These are phyloP conservation scores for Neofusicoccum kwambonambiense DNA, from an alignment of 2,329 filamentous ascomycete species.

Conservation along the genomic window DNA sequence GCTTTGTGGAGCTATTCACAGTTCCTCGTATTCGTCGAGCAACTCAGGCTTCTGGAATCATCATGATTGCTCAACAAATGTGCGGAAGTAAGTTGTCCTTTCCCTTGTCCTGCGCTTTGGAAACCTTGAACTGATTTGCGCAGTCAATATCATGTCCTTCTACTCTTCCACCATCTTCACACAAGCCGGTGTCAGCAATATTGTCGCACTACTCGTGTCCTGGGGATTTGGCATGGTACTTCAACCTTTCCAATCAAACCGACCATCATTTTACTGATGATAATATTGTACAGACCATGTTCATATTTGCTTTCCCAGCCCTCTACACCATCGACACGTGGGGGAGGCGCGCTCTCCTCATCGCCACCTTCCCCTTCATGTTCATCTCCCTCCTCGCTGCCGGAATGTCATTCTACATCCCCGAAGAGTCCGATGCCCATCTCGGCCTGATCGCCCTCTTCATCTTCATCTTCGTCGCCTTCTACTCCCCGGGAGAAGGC, in stretches of 20 bases:
- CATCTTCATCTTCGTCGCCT: constrained; percentile 54
- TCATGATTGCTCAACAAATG: constrained; percentile 34
- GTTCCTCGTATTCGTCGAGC: constrained; percentile 30
- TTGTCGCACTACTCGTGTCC: too few relatives aligned
- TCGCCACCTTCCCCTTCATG: constrained; percentile 50
- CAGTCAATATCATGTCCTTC: constrained; percentile 21
- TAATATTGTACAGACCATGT: constrained; percentile 47
- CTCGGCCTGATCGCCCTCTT: constrained; percentile 38
- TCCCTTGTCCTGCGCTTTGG: constrained; percentile 23
- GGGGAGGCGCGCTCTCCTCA: constrained; percentile 42
- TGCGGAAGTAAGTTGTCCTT: constrained; percentile 26
- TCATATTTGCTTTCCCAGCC: constrained; percentile 46
- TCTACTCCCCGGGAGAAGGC: constrained; percentile 47
- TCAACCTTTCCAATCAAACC: neutral
- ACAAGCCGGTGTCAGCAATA: neutral
- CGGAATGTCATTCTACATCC: constrained; percentile 41
- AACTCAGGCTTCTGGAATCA: constrained; percentile 26
- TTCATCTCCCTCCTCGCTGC: constrained; percentile 51
- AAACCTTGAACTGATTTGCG: constrained; percentile 27
- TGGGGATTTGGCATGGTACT: too few relatives aligned
- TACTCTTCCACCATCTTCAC: constrained; percentile 31
- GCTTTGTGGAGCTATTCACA: constrained; percentile 21
- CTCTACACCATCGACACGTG: constrained; percentile 45
- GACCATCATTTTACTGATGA: constrained; percentile 32
- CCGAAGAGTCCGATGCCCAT: constrained; percentile 25